Percentiles rank a stretch among this genome's conserved stretches.
These are phyloP conservation scores for Solanum hybrid DNA, from an alignment of 305 asterid species.

Conservation along the genomic window DNA sequence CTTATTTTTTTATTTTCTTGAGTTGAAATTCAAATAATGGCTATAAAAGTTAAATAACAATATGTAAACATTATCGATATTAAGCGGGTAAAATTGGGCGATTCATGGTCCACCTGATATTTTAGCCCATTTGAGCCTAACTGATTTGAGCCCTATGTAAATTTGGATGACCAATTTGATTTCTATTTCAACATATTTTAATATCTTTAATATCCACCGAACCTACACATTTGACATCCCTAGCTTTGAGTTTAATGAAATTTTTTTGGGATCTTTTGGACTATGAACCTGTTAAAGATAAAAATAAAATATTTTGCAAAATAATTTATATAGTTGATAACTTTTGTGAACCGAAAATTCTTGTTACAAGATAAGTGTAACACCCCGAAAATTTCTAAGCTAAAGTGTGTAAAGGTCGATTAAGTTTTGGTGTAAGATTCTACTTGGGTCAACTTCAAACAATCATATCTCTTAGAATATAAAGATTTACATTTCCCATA, in stretches of 20 bases:
- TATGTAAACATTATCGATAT: background rate
- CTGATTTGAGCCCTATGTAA: background rate
- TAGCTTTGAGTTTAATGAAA: background rate
- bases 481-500: no score
- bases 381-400: no score
- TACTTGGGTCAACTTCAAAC: no score
- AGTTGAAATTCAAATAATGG: no score
- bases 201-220: background rate
- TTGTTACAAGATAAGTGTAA: background rate
- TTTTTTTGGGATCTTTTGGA: background rate
- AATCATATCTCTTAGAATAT: no score
- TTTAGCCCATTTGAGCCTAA: background rate
- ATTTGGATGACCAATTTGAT: background rate
- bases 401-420: no score
- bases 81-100: background rate
- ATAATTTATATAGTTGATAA: background rate
- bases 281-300: background rate
- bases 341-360: background rate
- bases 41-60: background rate
- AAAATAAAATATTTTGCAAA: background rate
- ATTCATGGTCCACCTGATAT: background rate
- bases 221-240: background rate
- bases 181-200: background rate
- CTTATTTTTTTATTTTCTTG: no score
- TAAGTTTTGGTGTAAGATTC: no score